These are phyloP conservation scores for Symbiodinium pilosum DNA, from an alignment of 73 alveolate genomes.

Conservation along the genomic window DNA sequence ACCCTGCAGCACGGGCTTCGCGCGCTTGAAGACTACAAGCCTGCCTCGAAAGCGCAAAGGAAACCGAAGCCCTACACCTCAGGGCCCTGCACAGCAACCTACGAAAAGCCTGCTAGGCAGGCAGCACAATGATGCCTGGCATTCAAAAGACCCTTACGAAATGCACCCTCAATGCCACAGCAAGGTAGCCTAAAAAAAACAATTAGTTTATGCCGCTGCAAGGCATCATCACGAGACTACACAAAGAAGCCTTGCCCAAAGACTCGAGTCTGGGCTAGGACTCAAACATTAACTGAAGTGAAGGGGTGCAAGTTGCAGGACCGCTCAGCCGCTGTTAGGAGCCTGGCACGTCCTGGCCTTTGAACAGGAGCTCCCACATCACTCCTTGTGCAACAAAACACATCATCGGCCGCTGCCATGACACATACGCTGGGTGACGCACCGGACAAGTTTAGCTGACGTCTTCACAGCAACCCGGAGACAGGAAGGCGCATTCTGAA, in stretches of 20 bases:
- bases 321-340: neutral
- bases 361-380: neutral
- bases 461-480: too few relatives aligned
- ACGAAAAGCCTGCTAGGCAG: conserved; percentile 2
- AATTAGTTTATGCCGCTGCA: too few relatives aligned
- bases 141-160: neutral
- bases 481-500: too few relatives aligned
- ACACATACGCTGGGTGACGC: too few relatives aligned
- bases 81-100: too few relatives aligned
- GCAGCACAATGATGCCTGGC: neutral
- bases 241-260: neutral
- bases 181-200: neutral
- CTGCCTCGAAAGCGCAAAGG: neutral
- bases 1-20: neutral
- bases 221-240: neutral
- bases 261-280: neutral
- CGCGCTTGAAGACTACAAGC: neutral
- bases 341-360: neutral
- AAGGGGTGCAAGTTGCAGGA: neutral
- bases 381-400: neutral
- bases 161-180: neutral
- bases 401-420: neutral
- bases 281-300: neutral
- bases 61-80: neutral
- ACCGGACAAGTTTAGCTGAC: too few relatives aligned